phyloP scores from a whole-genome alignment of 441 rosid genomes.

The Populus hybrid region DNA sequence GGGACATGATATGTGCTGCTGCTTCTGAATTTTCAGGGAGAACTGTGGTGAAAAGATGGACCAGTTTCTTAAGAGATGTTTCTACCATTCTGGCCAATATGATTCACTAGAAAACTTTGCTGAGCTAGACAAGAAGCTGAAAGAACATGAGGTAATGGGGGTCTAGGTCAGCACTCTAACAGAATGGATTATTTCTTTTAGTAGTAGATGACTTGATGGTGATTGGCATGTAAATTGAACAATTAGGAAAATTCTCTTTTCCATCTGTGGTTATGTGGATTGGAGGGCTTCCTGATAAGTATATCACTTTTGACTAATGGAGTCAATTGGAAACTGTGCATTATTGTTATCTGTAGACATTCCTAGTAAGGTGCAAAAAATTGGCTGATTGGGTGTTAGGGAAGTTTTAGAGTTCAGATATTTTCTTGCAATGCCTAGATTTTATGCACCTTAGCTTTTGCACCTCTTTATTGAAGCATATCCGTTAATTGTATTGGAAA shows the following conservation, averaged over 20 bases:
- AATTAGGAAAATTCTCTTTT: not conserved
- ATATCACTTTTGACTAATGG: not conserved
- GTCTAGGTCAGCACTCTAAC: not conserved
- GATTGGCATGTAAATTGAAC: not conserved
- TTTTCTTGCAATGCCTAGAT: not conserved
- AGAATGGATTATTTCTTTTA: not conserved
- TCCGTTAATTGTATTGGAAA: not conserved
- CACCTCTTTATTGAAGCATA: not conserved
- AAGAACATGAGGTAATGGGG: conserved; percentile 70
- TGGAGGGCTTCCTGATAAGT: not conserved
- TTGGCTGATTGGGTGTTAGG: not conserved
- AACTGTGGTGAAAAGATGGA: conserved; percentile 89
- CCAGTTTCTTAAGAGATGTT: conserved; percentile 85
- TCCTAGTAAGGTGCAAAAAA: not conserved
- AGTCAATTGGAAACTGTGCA: not conserved
- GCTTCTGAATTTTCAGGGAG: conserved; percentile 49
- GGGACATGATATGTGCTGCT: conserved; percentile 11
- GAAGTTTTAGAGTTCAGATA: not conserved
- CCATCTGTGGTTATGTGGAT: not conserved
- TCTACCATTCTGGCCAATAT: conserved; percentile 92
- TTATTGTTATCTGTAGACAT: not conserved
- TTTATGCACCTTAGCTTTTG: not conserved
- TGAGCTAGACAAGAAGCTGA: conserved; percentile 70
- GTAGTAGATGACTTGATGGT: not conserved
- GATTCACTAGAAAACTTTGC: conserved; percentile 77